Evolutionary conservation across 106 monocot species (phyloP).

Genomic region (Phalaenopsis aphrodite): DNA sequence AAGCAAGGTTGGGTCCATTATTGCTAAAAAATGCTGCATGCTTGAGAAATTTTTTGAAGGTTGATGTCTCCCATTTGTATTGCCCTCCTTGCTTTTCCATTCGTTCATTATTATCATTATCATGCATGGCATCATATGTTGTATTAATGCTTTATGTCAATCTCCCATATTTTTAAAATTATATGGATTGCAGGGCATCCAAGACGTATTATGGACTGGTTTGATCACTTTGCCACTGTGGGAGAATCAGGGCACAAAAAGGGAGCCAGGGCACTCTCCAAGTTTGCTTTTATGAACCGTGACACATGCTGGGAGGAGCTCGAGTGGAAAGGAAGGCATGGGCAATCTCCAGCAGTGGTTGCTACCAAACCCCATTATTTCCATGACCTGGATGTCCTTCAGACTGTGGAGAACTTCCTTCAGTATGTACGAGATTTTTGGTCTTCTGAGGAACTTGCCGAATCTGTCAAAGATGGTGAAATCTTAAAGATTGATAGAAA

Average conservation of each 20-base stretch:
- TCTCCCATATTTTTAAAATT: not conserved
- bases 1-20: constrained; percentile 38
- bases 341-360: constrained; percentile 91
- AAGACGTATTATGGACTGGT: constrained; percentile 74
- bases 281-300: constrained; percentile 86
- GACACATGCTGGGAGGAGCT: constrained; percentile 96
- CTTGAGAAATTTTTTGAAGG: constrained; percentile 89
- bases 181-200: constrained; percentile 43
- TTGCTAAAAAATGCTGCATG: constrained; percentile 53
- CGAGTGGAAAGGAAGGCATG: constrained; percentile 93
- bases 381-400: constrained; percentile 69
- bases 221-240: constrained; percentile 71
- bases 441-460: constrained; percentile 83
- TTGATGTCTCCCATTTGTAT: not conserved
- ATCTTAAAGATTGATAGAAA: constrained; percentile 62
- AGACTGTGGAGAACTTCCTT: constrained; percentile 83
- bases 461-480: constrained; percentile 77
- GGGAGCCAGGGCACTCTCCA: constrained; percentile 71
- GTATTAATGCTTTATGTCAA: not conserved
- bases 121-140: not conserved
- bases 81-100: not conserved
- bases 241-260: constrained; percentile 76
- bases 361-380: constrained; percentile 99
- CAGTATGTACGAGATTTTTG: constrained; percentile 91
- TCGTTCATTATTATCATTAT: not conserved